Base-by-base conservation (phyloP, 2,329 filamentous ascomycete genomes). In the Colletotrichum sp. region DNA sequence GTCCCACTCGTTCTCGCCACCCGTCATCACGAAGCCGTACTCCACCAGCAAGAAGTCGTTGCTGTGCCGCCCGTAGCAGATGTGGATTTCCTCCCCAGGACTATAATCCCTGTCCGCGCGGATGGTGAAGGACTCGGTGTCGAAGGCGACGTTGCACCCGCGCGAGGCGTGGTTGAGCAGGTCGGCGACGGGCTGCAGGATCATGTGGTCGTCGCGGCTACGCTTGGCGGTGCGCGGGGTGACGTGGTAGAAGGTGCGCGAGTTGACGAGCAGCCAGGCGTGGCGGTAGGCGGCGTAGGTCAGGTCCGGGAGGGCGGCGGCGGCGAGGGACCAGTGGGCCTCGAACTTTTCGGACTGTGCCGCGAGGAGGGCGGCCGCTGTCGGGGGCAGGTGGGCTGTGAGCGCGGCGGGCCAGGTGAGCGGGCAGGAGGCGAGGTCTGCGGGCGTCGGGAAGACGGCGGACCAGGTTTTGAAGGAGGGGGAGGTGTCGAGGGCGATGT, bases 11-110 rank as follows among this genome's bases (percentile, higher is more conserved):
- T 91, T 91, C 28, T 82, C 79, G 69, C 89, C 88, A 18, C 83
- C 79, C 12, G 78, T 79, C 26, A 89, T 82, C 13, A 88, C 81
- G 78, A 91, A 91, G 6, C 89, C 89, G 78, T 91, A 96, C 83
- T 95, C 94, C 0, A 91, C 89, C 4, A 96, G 88, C 21, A 96
- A 84, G 78, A 94, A 94, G 81, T 96, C 94, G 77, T 95, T 95
- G 32, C 89, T 89, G 81, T 96, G 94, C 2, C 88, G 82, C 5
- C 94, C 94, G 79, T 96, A 96, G 32, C 90, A 92, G 30, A 94
- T 91, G 76, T 89, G 91, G 1, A 96, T 85, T 84, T 96, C 94
- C 24, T 94, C 90, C 10, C 92, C 92, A 3, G 82, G 79, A 2
- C 81, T 82, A 80, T 94, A 92, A 1, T 85, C 81, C 3, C 85